phyloP scores from a whole-genome alignment of 192 early-diverging fungal species.

The Helicostylum pulchrum region DNA sequence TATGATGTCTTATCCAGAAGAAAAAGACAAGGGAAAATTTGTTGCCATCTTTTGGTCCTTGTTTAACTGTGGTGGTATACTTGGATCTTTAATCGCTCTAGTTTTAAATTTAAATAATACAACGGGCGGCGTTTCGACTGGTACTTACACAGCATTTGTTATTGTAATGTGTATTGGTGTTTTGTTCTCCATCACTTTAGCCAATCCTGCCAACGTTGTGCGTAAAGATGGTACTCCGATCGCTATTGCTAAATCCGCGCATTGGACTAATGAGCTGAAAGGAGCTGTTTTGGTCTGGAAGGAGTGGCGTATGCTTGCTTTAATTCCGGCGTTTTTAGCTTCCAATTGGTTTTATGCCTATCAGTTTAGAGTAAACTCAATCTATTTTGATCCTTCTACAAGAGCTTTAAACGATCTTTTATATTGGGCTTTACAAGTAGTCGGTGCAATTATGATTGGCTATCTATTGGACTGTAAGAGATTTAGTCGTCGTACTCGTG shows the following conservation, averaged over 20 bases:
- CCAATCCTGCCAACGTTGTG: constrained; percentile 52
- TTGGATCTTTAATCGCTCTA: constrained; percentile 74
- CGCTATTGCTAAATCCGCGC: constrained; percentile 57
- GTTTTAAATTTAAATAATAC: constrained; percentile 63
- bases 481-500: constrained; percentile 58
- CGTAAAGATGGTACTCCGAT: constrained; percentile 65
- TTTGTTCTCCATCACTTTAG: constrained; percentile 48
- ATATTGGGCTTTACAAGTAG: constrained; percentile 74
- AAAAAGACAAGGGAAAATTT: constrained; percentile 73
- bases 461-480: constrained; percentile 57
- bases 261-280: constrained; percentile 48
- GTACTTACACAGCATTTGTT: constrained; percentile 68
- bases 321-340: constrained; percentile 70
- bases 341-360: constrained; percentile 80
- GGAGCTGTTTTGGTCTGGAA: constrained; percentile 50
- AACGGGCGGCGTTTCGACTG: constrained; percentile 54
- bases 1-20: constrained; percentile 80
- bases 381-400: constrained; percentile 65
- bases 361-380: constrained; percentile 64
- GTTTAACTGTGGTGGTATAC: constrained; percentile 78
- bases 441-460: constrained; percentile 57
- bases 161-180: constrained; percentile 61
- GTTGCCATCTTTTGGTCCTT: constrained; percentile 87
- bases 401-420: constrained; percentile 65
- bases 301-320: constrained; percentile 59